Base-by-base conservation (phyloP, 1,284 basidiomycete genomes). In the Wolfiporia cocos region DNA sequence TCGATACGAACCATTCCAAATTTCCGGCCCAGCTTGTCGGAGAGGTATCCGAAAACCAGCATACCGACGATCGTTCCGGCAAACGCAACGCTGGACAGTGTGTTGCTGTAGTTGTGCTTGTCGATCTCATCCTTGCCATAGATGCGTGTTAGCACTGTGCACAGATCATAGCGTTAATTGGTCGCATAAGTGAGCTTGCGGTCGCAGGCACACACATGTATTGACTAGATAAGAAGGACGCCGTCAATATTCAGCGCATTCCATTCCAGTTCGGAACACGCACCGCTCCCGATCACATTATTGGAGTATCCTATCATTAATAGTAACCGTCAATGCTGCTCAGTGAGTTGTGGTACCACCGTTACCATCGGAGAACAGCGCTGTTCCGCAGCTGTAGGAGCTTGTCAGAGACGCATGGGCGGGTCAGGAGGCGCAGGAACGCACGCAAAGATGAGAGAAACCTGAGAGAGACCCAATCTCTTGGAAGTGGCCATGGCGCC, bases 11-110 rank as follows among this genome's bases (percentile, higher is more conserved):
- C 80, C 90, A 92, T 92, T 44, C 91, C 89, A 53, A 83, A 84
- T 57, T 94, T 94, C 41, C 93, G 78, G 6, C 92, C 92, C 43
- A 92, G 54, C 59, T 86, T 87, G 61, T 96, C 93, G 6, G 86
- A 88, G 43, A 92, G 65, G 58, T 81, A 90, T 19, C 84, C 84
- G 53, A 87, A 87, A 26, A 59, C 49, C 42, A 88, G 59, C 85
- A 87, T 87, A 34, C 86, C 92, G n/a, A 92, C 69, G 31, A 95
- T 67, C 11, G 87, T 92, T 15, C 91, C 91, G 21, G 81, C 90
- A 53, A 93, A 93, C 1, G 73, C 74, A 48, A 90, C 65, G 59
- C 82, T 84, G 49, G 70, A 71, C 29, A 92, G 63, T 0, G 68
- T 70, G n/a, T 65, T 77, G 58, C 74, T 74, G 57, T 84, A 83